A percentile compares a stretch with the other conserved stretches of the same genome.
These are phyloP conservation scores for Linnemannia elongata DNA, from an alignment of 192 early-diverging fungal genomes.

Conservation along the genomic window DNA sequence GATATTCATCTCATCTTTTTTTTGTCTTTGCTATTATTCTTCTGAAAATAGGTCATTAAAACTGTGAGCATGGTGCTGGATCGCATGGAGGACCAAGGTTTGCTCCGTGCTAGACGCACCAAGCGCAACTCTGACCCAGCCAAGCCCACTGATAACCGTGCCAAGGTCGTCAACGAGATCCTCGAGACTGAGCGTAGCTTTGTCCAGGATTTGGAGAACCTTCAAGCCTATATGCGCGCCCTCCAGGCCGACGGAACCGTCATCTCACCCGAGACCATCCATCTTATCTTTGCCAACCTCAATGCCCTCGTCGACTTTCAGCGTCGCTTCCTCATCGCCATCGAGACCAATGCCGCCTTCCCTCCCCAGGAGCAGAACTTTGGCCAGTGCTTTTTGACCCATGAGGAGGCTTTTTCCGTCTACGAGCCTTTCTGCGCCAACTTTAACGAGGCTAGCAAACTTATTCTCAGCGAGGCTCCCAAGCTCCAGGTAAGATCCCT, in stretches of 20 bases:
- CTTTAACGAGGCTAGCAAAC: constrained; percentile 81
- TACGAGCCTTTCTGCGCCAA: constrained; percentile 97
- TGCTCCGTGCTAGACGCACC: constrained; percentile 57
- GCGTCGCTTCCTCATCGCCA: constrained; percentile 89
- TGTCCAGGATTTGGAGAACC: constrained; percentile 88
- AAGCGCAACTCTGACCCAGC: constrained; percentile 66
- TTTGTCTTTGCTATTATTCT: constrained; percentile 20
- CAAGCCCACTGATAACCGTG: constrained; percentile 89
- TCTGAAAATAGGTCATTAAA: constrained; percentile 79
- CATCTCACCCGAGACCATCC: constrained; percentile 78
- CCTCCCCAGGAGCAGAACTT: constrained; percentile 87
- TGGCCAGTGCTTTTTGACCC: constrained; percentile 85
- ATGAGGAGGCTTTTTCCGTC: constrained; percentile 82
- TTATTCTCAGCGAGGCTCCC: constrained; percentile 74
- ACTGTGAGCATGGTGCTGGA: constrained; percentile 85
- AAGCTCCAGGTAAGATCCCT: constrained; percentile 67
- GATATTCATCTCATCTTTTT: constrained; percentile 29
- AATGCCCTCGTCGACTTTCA: constrained; percentile 96
- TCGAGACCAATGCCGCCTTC: constrained; percentile 85
- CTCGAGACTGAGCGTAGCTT: constrained; percentile 95
- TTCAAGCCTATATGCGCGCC: constrained; percentile 82
- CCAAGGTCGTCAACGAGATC: constrained; percentile 88
- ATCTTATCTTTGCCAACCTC: constrained; percentile 93
- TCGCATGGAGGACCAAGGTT: constrained; percentile 77
- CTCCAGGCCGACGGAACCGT: constrained; percentile 79